Evolutionary conservation across 495 filamentous ascomycete genomes (phyloP), one percentile per base, ranked within the genome.

Genomic region (Xylaria sp.): DNA sequence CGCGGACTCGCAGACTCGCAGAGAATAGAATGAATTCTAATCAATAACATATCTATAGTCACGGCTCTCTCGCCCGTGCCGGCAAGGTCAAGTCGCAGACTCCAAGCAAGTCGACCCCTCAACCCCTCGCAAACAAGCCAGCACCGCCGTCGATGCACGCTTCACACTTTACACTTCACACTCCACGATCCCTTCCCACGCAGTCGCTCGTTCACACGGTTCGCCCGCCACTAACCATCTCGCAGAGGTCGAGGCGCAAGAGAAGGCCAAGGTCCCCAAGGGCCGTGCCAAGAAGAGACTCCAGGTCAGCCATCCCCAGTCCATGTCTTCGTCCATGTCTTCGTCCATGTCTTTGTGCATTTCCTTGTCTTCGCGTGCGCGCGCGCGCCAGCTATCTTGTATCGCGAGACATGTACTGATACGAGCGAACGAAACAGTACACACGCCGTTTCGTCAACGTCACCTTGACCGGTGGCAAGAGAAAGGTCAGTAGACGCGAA

Each of bases 391-490:
- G n/a, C n/a, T n/a, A n/a, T n/a, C n/a, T n/a, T n/a, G n/a, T n/a
- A n/a, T n/a, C n/a, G n/a, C n/a, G n/a, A n/a, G n/a, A n/a, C n/a
- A n/a, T n/a, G n/a, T n/a, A n/a, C n/a, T n/a, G n/a, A n/a, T n/a
- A n/a, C n/a, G n/a, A n/a, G n/a, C n/a, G n/a, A n/a, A 2, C 9
- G 12, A 21, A 58, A 44, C 31, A 62, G 75, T 99, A 99, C 89
- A 98, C 94, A 76, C 92, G 96, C 82, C 94, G 96, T 76, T 99
- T 99, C 89, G 97, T 99, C 75, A 99, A 98, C 88, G 95, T 99
- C 81, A 97, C 94, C 77, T 88, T 98, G 90, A 97, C 96, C 70
- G 96, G 96, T 84, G 96, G 96, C 84, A 99, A 99, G 95, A 89
- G 96, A 85, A 98, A 98, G 95, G 94, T 97, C 69, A 73, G 79